Conservation (phyloP, 495 filamentous ascomycete species). For the Aspergillus taichungensis region DNA sequence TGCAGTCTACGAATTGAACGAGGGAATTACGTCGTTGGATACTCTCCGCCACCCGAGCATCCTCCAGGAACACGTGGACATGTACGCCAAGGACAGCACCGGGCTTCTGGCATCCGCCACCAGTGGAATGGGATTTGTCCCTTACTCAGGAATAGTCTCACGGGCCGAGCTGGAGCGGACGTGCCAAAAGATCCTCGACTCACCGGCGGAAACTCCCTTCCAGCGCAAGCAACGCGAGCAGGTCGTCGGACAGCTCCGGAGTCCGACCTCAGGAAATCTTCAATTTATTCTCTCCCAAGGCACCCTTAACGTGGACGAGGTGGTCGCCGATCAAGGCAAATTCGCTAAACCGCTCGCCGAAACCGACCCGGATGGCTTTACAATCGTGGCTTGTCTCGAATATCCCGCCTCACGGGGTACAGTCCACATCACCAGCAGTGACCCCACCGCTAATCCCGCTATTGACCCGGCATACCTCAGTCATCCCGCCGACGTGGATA, state of each 20-base stretch:
- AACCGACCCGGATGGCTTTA: slow-evolving; percentile 11
- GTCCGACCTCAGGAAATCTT: slow-evolving; percentile 17
- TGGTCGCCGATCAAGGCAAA: slow-evolving; percentile 12
- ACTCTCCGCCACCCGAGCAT: slow-evolving; percentile 21
- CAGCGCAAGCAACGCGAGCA: slow-evolving; percentile 19
- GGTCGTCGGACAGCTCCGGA: slow-evolving; percentile 15
- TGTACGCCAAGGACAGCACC: slow-evolving; percentile 8
- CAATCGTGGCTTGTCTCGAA: slow-evolving; percentile 14
- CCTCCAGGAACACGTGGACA: slow-evolving; percentile 10
- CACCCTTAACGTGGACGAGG: slow-evolving; percentile 6
- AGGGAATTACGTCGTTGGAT: slow-evolving; percentile 28
- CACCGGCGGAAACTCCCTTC: slow-evolving; percentile 12
- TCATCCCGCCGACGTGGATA: slow-evolving; percentile 29
- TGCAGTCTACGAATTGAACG: slow-evolving; percentile 17
- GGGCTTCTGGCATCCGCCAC: slow-evolving; percentile 11
- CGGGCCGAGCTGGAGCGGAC: slow-evolving; percentile 12
- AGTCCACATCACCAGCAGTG: slow-evolving; percentile 40
- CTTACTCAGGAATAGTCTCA: slow-evolving; percentile 13
- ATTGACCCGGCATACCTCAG: slow-evolving; percentile 23
- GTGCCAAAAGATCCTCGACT: slow-evolving; percentile 13
- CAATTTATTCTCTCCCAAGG: slow-evolving; percentile 15
- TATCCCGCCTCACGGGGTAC: slow-evolving; percentile 43
- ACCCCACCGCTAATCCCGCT: slow-evolving; percentile 13
- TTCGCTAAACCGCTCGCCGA: slow-evolving; percentile 5
- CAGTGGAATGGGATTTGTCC: slow-evolving; percentile 19